A percentile compares a stretch with the other conserved stretches of the same genome.
Evolutionary conservation across 176 grass and related monocot genomes (phyloP).

Genomic region (Carex cristatella): DNA sequence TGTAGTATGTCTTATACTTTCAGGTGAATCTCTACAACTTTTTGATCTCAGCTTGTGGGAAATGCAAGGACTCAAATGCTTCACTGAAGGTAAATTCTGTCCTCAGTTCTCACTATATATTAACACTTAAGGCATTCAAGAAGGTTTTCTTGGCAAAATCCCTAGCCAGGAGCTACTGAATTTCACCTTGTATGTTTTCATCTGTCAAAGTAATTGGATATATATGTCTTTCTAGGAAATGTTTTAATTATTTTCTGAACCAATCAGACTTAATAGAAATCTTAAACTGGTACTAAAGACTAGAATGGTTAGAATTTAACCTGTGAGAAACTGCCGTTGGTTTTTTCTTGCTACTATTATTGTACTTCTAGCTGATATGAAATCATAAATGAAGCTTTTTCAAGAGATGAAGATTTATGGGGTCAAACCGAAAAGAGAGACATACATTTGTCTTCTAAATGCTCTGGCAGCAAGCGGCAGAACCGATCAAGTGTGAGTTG

Average conservation of each 20-base stretch:
- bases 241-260: background rate
- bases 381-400: conserved; percentile 67
- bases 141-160: background rate
- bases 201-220: background rate
- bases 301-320: background rate
- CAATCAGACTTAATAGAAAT: background rate
- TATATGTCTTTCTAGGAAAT: background rate
- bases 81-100: conserved; percentile 60
- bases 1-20: conserved; percentile 18
- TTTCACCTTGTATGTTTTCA: background rate
- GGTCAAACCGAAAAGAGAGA: conserved; percentile 89
- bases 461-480: conserved; percentile 69
- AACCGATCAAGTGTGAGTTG: conserved; percentile 83
- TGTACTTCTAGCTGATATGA: conserved; percentile 8
- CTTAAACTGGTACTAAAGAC: background rate
- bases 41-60: conserved; percentile 91
- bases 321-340: background rate
- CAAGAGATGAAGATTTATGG: conserved; percentile 92
- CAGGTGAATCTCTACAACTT: conserved; percentile 99
- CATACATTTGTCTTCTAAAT: conserved; percentile 90
- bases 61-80: conserved; percentile 80
- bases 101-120: background rate
- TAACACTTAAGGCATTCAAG: background rate
- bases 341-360: background rate
- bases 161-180: background rate